Evolutionary conservation across 179 eudicot species (phyloP), one percentile per base, ranked within the genome.

Genomic region (Actinidia arguta): DNA sequence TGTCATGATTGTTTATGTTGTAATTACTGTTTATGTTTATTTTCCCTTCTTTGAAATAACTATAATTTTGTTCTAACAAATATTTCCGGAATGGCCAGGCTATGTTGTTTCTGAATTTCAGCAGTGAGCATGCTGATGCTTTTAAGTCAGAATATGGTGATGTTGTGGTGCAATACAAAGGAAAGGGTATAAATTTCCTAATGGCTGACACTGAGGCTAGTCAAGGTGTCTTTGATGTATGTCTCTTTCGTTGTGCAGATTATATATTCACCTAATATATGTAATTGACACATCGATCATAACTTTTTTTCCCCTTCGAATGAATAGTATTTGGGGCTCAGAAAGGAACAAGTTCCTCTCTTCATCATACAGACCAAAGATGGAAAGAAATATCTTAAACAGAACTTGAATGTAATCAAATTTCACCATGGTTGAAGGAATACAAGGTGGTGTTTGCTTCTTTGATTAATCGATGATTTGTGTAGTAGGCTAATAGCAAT

Each of bases 221-320:
- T 89, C 89, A 91, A 88, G 97, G 97, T 81, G 99, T 98, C 82
- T 94, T 97, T 78, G 97, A 95, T 98, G 98, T 94, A 52, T 12
- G 83, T 72, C 22, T 73, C 9, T 55, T 72, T 71, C 44, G 7
- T 17, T 50, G 73, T 27, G 20, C 27, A 55, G 62, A 42, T 69
- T 44, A 8, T 72, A 36, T 67, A 47, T 67, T 80, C 13, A 56
- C 62, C 76, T 16, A 42, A 44, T 42, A 42, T 42, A 72, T 72
- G 24, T 48, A 36, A 11, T 46, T 56, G 50, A 62, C 42, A 56
- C 31, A 13, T 50, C 48, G 74, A 69, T 20, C 27, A 25, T 42
- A 22, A 75, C 52, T 12, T 20, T 80, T 36, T 78, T 14, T 20
- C 77, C 22, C 31, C 36, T 78, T 79, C 85, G 70, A 56, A 47